Conservation (phyloP, 257 asterid genomes). For the Mentha longifolia region DNA sequence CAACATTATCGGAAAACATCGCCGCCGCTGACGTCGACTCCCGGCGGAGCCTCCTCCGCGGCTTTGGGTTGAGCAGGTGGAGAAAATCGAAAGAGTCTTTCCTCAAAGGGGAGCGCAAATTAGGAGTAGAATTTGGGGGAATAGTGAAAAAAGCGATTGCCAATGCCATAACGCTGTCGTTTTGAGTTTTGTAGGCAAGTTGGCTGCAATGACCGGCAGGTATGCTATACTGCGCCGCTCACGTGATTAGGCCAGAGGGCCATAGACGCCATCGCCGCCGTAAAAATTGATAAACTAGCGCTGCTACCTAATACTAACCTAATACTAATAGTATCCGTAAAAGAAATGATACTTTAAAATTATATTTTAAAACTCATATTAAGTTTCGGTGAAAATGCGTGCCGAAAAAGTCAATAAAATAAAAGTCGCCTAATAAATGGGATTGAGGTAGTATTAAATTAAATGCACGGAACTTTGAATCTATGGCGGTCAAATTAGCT, state of each 20-base stretch:
- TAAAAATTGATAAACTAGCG: background rate
- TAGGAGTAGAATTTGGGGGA: conserved; percentile 28
- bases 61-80: conserved; percentile 35
- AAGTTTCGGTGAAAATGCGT: no score
- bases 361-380: no score
- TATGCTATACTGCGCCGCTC: background rate
- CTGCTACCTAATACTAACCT: background rate
- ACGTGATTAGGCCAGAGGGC: conserved; percentile 16
- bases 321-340: no score
- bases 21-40: conserved; percentile 37
- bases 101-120: conserved; percentile 18
- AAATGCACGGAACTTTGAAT: conserved; percentile 1
- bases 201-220: background rate
- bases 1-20: conserved; percentile 50
- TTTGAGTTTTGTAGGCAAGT: background rate
- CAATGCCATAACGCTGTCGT: conserved; percentile 32
- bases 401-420: no score
- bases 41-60: conserved; percentile 38
- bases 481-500: background rate
- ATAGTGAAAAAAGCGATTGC: conserved; percentile 28
- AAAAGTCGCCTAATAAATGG: no score
- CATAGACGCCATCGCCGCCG: background rate
- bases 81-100: conserved; percentile 14
- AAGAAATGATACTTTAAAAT: no score
- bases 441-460: no score